A percentile compares a stretch with the other conserved stretches of the same genome.
Evolutionary conservation across 768 basidiomycete genomes (phyloP).

Genomic region (Tubosaeta sp.): DNA sequence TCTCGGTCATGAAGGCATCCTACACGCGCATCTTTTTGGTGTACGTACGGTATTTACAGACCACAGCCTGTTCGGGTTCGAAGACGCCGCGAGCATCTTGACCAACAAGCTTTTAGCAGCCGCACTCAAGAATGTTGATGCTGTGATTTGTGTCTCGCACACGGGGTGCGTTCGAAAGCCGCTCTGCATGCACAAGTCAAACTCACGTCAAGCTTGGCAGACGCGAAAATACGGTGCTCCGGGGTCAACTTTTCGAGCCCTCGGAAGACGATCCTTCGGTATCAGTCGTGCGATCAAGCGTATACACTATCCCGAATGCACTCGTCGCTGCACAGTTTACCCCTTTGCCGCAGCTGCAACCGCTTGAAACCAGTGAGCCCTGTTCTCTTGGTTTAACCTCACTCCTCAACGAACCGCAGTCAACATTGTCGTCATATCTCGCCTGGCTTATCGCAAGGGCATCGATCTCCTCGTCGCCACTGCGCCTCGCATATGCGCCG

Average conservation of each 20-base stretch:
- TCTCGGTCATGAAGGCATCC: slow-evolving; percentile 87
- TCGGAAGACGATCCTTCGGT: slow-evolving; percentile 39
- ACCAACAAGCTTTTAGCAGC: slow-evolving; percentile 94
- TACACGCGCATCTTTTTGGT: slow-evolving; percentile 84
- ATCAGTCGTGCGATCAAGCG: slow-evolving; percentile 48
- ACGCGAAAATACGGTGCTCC: slow-evolving; percentile 94
- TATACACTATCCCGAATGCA: slow-evolving; percentile 94
- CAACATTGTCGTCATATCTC: slow-evolving; percentile 85
- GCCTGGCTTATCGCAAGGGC: slow-evolving; percentile 93
- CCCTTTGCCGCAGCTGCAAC: slow-evolving; percentile 47
- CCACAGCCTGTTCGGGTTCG: slow-evolving; percentile 94
- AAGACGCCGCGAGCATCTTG: slow-evolving; percentile 93
- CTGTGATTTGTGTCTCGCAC: slow-evolving; percentile 93
- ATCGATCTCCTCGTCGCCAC: slow-evolving; percentile 93
- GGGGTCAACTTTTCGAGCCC: slow-evolving; percentile 70
- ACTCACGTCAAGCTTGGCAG: slow-evolving; percentile 36
- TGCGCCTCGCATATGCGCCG: slow-evolving; percentile 81
- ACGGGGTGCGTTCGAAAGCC: slow-evolving; percentile 63
- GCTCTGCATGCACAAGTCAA: not conserved
- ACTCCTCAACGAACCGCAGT: slow-evolving; percentile 42
- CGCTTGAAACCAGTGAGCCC: slow-evolving; percentile 54
- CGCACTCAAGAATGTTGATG: slow-evolving; percentile 86
- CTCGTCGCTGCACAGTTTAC: slow-evolving; percentile 83
- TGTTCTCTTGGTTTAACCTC: not conserved
- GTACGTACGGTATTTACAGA: slow-evolving; percentile 94